Base-by-base conservation (phyloP, 805 yeast species). In the Debaryomyces castellii region DNA sequence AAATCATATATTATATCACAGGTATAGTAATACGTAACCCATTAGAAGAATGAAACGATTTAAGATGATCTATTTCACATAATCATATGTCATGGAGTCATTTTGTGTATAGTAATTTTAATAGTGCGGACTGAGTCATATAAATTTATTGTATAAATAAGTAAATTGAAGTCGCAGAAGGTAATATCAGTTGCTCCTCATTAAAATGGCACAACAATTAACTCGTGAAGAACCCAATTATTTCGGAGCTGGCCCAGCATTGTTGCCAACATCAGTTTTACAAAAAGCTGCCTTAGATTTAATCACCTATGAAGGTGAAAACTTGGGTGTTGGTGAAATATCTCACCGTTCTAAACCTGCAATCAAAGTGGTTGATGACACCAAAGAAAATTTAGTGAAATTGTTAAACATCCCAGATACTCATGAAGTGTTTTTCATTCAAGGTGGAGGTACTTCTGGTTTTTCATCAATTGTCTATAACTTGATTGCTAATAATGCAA, bases 181-280 rank as follows among this genome's bases (percentile, higher is more conserved):
- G 20, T 14, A 30, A 14, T 30, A 14, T 22, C 7, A 7, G 16
- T 14, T 17, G 4, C 16, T 20, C 10, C 4, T 21, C 17, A 16
- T 21, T 18, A 35, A 12, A 22, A 42, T 42, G 45, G 28, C 25
- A 12, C 23, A 36, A 22, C 37, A 41, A 22, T 66, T 83, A 44
- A 76, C 79, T 39, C 81, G 92, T 72, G 83, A 76, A 63, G 83
- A 83, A 59, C 89, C 90, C 45, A 73, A 80, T 59, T 88, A 94
- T 64, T 94, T 89, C 59, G 99, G 98, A 46, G 98, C 99, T n/a
- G 99, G 99, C 11, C 99, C 99, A 40, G 99, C 99, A 1, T 77
- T 84, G 43, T 75, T 94, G 37, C 97, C 98, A 27, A 82, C 92
- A 3, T 60, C 67, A 3, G 98, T 92, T 2, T 77, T 94, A 44